Evolutionary conservation across 192 early-diverging fungal species (phyloP).

Genomic region (Mortierella alpina): DNA sequence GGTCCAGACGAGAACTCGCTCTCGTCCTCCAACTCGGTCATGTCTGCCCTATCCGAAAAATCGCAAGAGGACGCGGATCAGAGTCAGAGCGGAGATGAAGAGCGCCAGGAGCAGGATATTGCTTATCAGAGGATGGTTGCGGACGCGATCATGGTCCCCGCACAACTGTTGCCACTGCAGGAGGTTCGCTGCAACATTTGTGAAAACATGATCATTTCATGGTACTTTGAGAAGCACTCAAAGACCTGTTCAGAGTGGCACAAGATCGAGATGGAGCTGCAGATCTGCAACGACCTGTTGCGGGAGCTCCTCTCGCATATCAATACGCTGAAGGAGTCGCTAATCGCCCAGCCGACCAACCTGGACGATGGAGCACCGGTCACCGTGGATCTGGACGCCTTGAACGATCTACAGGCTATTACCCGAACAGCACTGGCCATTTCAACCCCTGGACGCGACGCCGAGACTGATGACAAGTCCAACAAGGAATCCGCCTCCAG

Average conservation of each 20-base stretch:
- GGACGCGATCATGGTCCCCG: constrained; percentile 23
- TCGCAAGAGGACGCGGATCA: constrained; percentile 10
- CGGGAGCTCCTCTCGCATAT: constrained; percentile 65
- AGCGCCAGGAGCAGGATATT: neutral
- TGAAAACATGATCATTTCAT: constrained; percentile 74
- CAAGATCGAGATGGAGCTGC: constrained; percentile 80
- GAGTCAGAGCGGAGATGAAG: neutral
- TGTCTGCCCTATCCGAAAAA: constrained; percentile 41
- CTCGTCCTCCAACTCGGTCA: constrained; percentile 21
- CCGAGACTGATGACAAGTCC: constrained; percentile 34
- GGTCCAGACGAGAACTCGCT: constrained; percentile 25
- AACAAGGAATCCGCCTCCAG: constrained; percentile 11
- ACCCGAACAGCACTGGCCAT: constrained; percentile 60
- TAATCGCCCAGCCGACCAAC: neutral
- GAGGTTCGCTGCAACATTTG: constrained; percentile 83
- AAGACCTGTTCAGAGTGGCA: constrained; percentile 78
- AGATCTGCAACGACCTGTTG: constrained; percentile 78
- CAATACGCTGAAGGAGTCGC: constrained; percentile 38
- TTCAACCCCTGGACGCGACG: constrained; percentile 58
- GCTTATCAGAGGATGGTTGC: constrained; percentile 7
- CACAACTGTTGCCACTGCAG: constrained; percentile 43
- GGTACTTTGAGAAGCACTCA: constrained; percentile 82
- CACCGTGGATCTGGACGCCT: constrained; percentile 34
- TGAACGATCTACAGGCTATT: constrained; percentile 55
- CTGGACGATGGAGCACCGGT: constrained; percentile 7